Conservation (phyloP, 495 filamentous ascomycete genomes). For the Podospora tetraspora region DNA sequence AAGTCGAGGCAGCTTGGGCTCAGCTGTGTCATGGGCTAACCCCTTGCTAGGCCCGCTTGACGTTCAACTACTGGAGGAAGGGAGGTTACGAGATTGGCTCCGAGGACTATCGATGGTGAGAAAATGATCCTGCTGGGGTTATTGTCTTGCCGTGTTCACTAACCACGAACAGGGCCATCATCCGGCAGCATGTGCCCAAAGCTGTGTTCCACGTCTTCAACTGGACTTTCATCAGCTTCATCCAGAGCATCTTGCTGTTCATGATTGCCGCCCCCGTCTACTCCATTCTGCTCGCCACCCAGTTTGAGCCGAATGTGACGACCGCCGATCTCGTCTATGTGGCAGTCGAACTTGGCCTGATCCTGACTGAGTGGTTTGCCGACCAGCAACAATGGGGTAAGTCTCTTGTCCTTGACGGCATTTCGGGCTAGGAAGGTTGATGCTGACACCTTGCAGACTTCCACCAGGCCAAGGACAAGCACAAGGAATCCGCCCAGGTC, state of each 20-base stretch:
- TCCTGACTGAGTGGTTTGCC: constrained; percentile 72
- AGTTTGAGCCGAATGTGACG: constrained; percentile 40
- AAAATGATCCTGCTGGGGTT: background rate
- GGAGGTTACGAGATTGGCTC: constrained; percentile 83
- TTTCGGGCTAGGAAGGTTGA: constrained; percentile 13
- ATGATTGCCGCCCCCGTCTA: constrained; percentile 77
- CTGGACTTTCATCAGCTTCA: constrained; percentile 75
- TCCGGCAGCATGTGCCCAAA: constrained; percentile 38
- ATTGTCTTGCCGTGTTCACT: background rate
- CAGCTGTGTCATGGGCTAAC: background rate
- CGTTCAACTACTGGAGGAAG: constrained; percentile 96
- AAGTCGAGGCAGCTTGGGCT: constrained; percentile 29
- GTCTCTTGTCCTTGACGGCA: constrained; percentile 15
- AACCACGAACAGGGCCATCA: constrained; percentile 36
- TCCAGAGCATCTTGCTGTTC: constrained; percentile 77
- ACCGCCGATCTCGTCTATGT: constrained; percentile 64
- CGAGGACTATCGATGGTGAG: constrained; percentile 90
- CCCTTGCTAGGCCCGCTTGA: constrained; percentile 59
- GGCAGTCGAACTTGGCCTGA: constrained; percentile 58
- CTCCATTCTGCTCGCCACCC: constrained; percentile 56
- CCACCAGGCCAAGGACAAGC: constrained; percentile 73
- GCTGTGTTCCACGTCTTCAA: constrained; percentile 77
- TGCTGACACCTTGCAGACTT: constrained; percentile 45
- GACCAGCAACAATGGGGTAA: constrained; percentile 91
- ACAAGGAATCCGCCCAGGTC: constrained; percentile 65